Percentiles rank a stretch among this genome's conserved stretches.
Conservation (phyloP, 2,329 filamentous ascomycete genomes). For the Pseudogymnoascus sp. region DNA sequence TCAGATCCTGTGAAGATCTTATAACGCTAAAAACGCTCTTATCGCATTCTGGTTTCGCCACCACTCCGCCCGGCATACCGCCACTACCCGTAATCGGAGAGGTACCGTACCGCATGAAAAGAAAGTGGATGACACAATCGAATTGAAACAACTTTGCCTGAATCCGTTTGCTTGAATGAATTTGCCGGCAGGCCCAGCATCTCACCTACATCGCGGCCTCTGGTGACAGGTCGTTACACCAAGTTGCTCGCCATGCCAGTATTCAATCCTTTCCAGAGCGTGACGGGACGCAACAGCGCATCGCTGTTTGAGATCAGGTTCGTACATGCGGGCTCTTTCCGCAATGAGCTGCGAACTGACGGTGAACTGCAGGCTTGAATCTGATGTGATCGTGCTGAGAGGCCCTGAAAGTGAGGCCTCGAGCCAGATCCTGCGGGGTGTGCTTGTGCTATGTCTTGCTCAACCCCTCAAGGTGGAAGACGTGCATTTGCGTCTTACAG, state of each 20-base stretch:
- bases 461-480: constrained; percentile 65
- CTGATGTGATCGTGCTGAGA: constrained; percentile 73
- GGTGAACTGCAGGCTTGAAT: constrained; percentile 55
- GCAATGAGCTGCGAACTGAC: constrained; percentile 15
- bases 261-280: constrained; percentile 31
- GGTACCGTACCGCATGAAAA: constrained; percentile 2
- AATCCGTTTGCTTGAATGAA: constrained; percentile 5
- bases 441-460: constrained; percentile 66
- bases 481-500: constrained; percentile 64
- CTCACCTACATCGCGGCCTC: background rate
- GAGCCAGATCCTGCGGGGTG: constrained; percentile 67
- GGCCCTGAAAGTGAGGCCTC: constrained; percentile 69
- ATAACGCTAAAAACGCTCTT: background rate
- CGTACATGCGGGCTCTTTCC: constrained; percentile 11
- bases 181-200: constrained; percentile 3
- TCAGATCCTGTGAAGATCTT: background rate
- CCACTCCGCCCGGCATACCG: background rate
- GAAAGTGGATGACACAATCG: constrained; percentile 12
- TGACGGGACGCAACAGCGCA: constrained; percentile 29
- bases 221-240: constrained; percentile 3
- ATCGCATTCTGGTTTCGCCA: constrained; percentile 2
- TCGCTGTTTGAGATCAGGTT: constrained; percentile 35
- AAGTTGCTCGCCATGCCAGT: constrained; percentile 25
- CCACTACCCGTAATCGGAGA: constrained; percentile 11
- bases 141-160: background rate